These are phyloP conservation scores for Neofusicoccum cordaticola DNA, from an alignment of 2,329 filamentous ascomycete species.

Conservation along the genomic window DNA sequence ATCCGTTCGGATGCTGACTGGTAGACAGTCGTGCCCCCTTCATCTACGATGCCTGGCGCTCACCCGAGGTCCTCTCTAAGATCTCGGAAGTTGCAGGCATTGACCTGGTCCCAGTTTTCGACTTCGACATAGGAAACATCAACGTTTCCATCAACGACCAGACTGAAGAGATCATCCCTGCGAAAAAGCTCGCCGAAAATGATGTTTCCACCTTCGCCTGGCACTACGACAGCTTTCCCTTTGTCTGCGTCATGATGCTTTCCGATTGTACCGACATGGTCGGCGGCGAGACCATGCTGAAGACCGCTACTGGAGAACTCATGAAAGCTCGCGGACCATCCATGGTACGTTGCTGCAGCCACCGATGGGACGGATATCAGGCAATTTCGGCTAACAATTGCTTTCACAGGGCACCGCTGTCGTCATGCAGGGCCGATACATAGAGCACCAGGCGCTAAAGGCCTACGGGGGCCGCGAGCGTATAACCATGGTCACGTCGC, in stretches of 20 bases:
- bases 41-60: constrained; percentile 40
- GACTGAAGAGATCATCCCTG: not conserved
- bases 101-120: constrained; percentile 53
- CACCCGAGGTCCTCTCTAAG: constrained; percentile 43
- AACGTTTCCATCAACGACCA: constrained; percentile 34
- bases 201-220: constrained; percentile 31
- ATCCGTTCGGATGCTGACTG: not conserved
- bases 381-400: not conserved
- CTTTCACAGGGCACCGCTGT: constrained; percentile 30
- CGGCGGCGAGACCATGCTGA: constrained; percentile 59
- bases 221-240: constrained; percentile 53
- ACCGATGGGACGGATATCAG: no score
- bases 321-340: constrained; percentile 45
- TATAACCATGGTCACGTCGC: constrained; percentile 48
- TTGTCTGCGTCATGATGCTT: constrained; percentile 54
- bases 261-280: constrained; percentile 48
- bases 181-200: not conserved
- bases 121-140: constrained; percentile 56
- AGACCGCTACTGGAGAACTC: constrained; percentile 50
- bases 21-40: constrained; percentile 17
- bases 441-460: constrained; percentile 44
- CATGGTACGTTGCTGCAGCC: constrained; percentile 33
- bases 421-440: constrained; percentile 47
- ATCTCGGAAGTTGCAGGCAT: constrained; percentile 55
- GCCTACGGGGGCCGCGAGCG: constrained; percentile 44